Evolutionary conservation across 768 basidiomycete genomes (phyloP).

Genomic region (Rhodosporidiobolus sp.): DNA sequence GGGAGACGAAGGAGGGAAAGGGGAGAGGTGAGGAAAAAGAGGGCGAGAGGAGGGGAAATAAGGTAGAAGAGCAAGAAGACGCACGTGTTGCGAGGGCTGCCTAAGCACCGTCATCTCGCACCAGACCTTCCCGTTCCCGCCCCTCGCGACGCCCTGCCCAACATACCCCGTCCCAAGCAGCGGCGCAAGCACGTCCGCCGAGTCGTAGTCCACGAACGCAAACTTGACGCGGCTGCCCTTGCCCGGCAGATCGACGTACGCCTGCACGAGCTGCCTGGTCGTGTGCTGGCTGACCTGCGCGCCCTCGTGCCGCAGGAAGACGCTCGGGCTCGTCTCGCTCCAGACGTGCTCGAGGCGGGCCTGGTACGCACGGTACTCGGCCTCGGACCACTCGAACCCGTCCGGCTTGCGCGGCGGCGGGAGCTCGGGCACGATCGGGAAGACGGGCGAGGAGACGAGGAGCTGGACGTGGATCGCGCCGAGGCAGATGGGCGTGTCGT

Average conservation of each 20-base stretch:
- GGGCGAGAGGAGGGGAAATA: too few relatives aligned
- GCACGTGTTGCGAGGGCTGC: conserved; percentile 28
- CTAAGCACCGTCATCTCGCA: conserved; percentile 39
- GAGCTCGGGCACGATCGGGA: conserved; percentile 60
- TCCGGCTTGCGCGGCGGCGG: conserved; percentile 6
- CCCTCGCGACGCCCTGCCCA: conserved; percentile 57
- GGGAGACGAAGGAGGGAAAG: too few relatives aligned
- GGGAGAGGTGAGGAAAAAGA: too few relatives aligned
- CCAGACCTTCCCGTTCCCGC: conserved; percentile 59
- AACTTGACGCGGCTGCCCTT: conserved; percentile 61
- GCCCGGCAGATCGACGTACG: conserved; percentile 70
- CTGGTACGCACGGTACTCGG: conserved; percentile 38
- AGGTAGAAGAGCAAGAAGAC: not conserved
- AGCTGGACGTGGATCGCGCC: conserved; percentile 79
- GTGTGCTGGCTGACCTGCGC: conserved; percentile 52
- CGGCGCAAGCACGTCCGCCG: conserved; percentile 71
- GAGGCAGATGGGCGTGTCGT: conserved; percentile 62
- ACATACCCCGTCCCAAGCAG: conserved; percentile 78
- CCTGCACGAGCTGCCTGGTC: conserved; percentile 58
- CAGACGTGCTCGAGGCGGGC: conserved; percentile 68
- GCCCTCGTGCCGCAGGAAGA: conserved; percentile 42
- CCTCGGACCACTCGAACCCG: conserved; percentile 39
- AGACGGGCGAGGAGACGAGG: conserved; percentile 75
- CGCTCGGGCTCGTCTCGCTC: conserved; percentile 48
- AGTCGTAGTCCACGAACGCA: conserved; percentile 80